Evolutionary conservation across 164 flowering plant genomes (phyloP).

Genomic region (Buxus sempervirens): DNA sequence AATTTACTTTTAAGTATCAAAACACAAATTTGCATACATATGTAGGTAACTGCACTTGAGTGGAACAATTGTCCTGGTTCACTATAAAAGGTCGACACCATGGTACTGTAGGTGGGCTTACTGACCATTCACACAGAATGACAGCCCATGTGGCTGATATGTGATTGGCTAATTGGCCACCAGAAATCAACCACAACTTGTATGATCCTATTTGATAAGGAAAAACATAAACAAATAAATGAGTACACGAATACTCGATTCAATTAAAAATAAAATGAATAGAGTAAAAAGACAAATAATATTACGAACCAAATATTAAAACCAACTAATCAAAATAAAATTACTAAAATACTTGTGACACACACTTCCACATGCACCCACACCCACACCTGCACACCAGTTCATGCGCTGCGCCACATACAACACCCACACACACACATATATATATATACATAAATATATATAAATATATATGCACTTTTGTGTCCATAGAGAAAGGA

Average conservation of each 20-base stretch:
- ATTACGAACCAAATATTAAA: background rate
- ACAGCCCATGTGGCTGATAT: slow-evolving; percentile 10
- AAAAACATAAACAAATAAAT: no score
- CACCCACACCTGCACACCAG: no score
- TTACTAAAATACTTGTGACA: no score
- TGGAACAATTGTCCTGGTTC: slow-evolving; percentile 17
- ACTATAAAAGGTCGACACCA: slow-evolving; percentile 7
- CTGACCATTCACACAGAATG: slow-evolving; percentile 47
- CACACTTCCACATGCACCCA: no score
- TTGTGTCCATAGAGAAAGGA: no score
- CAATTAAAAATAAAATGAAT: background rate
- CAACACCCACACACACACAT: no score
- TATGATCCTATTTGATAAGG: background rate
- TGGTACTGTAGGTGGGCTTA: slow-evolving; percentile 36
- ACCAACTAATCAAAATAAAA: no score
- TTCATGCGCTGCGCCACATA: no score
- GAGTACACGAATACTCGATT: background rate
- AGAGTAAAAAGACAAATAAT: background rate
- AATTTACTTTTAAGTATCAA: no score
- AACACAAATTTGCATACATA: background rate
- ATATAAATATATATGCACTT: no score
- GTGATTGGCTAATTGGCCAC: slow-evolving; percentile 52
- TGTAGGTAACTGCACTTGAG: slow-evolving; percentile 13
- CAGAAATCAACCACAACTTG: background rate
- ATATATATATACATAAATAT: no score